phyloP scores from a whole-genome alignment of 371 early-diverging fungal genomes.

The Saksenaea oblongispora region DNA sequence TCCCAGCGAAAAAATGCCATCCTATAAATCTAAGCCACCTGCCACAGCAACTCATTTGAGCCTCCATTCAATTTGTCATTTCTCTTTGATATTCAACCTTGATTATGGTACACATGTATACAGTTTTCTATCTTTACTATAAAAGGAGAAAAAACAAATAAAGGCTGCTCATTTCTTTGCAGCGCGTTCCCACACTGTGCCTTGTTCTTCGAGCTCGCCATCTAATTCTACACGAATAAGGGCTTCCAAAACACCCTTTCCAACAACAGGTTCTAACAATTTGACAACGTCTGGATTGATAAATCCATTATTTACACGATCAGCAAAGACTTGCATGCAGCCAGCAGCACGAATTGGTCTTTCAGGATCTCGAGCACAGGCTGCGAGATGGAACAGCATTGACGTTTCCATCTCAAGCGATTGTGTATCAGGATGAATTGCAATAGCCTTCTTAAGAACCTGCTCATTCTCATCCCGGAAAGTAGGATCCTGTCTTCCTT shows the following conservation, averaged over 20 bases:
- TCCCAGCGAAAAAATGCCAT: too few species aligned
- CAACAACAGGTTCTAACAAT: slow-evolving; percentile 62
- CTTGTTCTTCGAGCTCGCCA: slow-evolving; percentile 49
- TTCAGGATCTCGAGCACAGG: slow-evolving; percentile 36
- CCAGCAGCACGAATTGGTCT: slow-evolving; percentile 76
- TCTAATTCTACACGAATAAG: slow-evolving; percentile 52
- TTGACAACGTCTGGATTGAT: slow-evolving; percentile 69
- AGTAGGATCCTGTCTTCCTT: slow-evolving; percentile 76
- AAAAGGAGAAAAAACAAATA: too few species aligned
- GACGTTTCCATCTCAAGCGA: slow-evolving; percentile 94
- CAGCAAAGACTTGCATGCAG: slow-evolving; percentile 86
- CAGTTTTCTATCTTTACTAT: too few species aligned
- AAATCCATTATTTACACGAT: slow-evolving; percentile 72
- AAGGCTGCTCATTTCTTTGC: neutral
- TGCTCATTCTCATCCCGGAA: slow-evolving; percentile 82
- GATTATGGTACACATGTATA: too few species aligned
- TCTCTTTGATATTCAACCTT: too few species aligned
- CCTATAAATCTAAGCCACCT: neutral
- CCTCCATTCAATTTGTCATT: too few species aligned
- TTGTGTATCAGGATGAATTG: slow-evolving; percentile 59
- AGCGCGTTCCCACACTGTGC: slow-evolving; percentile 67
- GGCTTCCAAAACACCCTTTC: slow-evolving; percentile 77
- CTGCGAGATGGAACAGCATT: slow-evolving; percentile 84
- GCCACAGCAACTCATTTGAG: too few species aligned
- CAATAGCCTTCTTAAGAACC: slow-evolving; percentile 56